Base-by-base conservation (phyloP, 2,329 filamentous ascomycete species). In the Colletotrichum liriopes region DNA sequence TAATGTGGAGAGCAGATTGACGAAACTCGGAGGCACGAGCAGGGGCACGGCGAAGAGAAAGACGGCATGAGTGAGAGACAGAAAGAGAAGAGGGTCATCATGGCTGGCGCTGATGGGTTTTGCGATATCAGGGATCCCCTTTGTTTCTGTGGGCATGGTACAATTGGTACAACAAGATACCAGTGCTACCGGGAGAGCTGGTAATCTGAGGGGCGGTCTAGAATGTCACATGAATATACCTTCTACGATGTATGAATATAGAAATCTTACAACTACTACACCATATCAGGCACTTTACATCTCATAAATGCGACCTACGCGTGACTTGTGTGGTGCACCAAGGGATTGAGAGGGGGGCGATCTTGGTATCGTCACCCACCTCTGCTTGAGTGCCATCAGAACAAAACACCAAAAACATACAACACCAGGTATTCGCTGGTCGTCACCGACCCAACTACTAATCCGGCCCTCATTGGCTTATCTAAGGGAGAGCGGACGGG, bases 241-340 rank as follows among this genome's bases (percentile, higher is more conserved):
- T 72, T 69, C 65, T 72, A 72, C 59, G 69, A 69, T 72, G 59
- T 69, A 72, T 69, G 69, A 72, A 72, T 69, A 72, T 72, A 72
- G 65, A 69, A 55, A 49, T 52, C 51, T 20, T 14, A 37, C 37
- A 55, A 63, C 12, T 20, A 6, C 3, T 52, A n/a, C 16, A 37
- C 35, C 35, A 11, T 7, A 9, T 37, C 35, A 2, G 11, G 5
- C 35, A 37, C 11, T 37, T 37, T 37, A 8, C 2, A 7, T 37
- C 35, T 5, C 35, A 37, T 9, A 2, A 37, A 2, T 11, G 11
- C 35, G 11, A 11, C 11, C 35, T 11, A 37, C 8, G 3, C 11
- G 11, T 37, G 35, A 11, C 35, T 37, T 20, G 41, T 7, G 41
- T 45, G 3, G 16, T 45, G 4, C 18, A 18, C 12, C 6, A 11